These are phyloP conservation scores for Blastomyces parvus DNA, from an alignment of 2,329 filamentous ascomycete genomes.

Conservation along the genomic window DNA sequence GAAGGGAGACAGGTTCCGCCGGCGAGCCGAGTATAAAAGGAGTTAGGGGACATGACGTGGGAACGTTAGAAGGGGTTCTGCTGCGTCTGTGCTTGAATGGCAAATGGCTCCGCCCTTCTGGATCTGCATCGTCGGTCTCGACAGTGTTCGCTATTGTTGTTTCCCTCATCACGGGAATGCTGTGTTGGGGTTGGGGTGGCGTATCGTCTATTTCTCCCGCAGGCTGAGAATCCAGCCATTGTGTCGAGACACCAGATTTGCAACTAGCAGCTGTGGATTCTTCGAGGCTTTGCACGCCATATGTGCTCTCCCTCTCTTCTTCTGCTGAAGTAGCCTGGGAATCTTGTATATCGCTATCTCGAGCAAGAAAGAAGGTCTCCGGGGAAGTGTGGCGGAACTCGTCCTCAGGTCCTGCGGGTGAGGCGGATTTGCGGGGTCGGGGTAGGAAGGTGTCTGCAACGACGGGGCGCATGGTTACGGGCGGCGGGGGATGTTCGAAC, in stretches of 20 bases:
- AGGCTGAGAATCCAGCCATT: not conserved
- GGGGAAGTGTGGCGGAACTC: constrained; percentile 37
- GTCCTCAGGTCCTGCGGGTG: constrained; percentile 22
- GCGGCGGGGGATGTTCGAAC: not conserved
- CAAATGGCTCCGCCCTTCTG: not conserved
- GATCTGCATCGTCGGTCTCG: not conserved
- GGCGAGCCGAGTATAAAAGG: constrained; percentile 40
- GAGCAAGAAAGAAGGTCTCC: constrained; percentile 52
- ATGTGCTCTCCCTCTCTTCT: constrained; percentile 38
- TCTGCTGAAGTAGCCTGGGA: constrained; percentile 23
- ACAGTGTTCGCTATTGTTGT: not conserved
- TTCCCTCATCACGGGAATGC: not conserved
- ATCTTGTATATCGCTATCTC: constrained; percentile 42
- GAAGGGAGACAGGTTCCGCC: constrained; percentile 41
- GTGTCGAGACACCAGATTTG: constrained; percentile 22
- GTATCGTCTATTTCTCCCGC: not conserved
- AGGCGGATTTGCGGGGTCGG: constrained; percentile 30
- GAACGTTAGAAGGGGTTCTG: constrained; percentile 19
- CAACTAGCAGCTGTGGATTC: constrained; percentile 36
- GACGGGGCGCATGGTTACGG: constrained; percentile 28
- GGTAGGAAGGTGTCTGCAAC: constrained; percentile 26
- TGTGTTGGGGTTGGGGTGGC: not conserved
- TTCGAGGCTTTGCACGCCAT: constrained; percentile 49
- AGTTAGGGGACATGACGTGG: constrained; percentile 37
- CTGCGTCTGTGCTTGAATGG: not conserved